Evolutionary conservation across 139 green algal genomes (phyloP).

Genomic region (Micractinium conductrix): DNA sequence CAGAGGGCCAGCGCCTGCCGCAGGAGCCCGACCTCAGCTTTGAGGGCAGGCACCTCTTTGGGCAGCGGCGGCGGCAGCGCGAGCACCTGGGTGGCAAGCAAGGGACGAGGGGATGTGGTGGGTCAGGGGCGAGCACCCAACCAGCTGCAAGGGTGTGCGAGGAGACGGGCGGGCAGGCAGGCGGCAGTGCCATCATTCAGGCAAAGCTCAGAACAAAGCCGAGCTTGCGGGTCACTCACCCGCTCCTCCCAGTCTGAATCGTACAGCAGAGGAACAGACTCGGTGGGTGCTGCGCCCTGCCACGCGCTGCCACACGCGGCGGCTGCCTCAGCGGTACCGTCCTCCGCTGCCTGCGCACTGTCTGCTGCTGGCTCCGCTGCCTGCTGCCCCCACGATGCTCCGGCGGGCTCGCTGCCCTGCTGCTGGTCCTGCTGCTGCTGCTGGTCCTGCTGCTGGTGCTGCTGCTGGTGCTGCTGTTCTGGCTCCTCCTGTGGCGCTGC

Average conservation of each 20-base stretch:
- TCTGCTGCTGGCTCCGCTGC: background rate
- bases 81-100: constrained; percentile 5
- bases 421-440: background rate
- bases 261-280: background rate
- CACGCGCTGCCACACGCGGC: background rate
- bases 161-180: no score
- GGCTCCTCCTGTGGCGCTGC: background rate
- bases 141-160: background rate
- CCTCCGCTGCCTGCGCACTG: background rate
- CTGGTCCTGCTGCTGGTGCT: background rate
- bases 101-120: background rate
- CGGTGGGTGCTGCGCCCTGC: background rate
- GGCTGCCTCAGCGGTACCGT: background rate
- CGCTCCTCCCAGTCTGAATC: constrained; percentile 32
- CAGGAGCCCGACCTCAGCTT: constrained; percentile 38
- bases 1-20: constrained; percentile 34
- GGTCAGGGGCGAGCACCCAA: background rate
- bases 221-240: background rate
- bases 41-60: background rate
- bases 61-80: background rate
- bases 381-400: no score
- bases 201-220: background rate
- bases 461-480: background rate
- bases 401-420: no score
- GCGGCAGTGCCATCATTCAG: background rate